Conservation (phyloP, 2,329 filamentous ascomycete genomes). For the Hypoxylon sp. region DNA sequence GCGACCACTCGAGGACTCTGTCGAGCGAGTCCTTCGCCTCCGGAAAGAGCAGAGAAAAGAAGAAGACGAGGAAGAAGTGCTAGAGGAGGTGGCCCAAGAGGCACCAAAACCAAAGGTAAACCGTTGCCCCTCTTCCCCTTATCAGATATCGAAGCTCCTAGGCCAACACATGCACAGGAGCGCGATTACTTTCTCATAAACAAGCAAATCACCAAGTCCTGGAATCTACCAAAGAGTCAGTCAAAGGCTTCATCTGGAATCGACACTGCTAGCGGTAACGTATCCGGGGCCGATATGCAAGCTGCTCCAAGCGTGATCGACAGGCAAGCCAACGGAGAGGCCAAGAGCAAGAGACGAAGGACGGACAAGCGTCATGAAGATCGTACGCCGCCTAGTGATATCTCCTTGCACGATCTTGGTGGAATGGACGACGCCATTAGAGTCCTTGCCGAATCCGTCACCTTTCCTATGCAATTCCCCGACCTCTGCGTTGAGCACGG, state of each 20-base stretch:
- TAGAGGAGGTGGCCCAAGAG: constrained; percentile 39
- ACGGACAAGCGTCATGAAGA: constrained; percentile 61
- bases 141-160: neutral
- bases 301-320: constrained; percentile 48
- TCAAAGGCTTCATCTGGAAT: constrained; percentile 31
- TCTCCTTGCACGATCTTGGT: constrained; percentile 76
- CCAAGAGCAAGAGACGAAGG: constrained; percentile 71
- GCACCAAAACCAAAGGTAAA: constrained; percentile 42
- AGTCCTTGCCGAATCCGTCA: constrained; percentile 74
- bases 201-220: constrained; percentile 52
- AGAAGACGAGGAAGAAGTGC: constrained; percentile 49
- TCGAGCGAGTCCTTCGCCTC: constrained; percentile 81
- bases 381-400: constrained; percentile 69
- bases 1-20: constrained; percentile 80
- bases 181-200: constrained; percentile 50
- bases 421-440: constrained; percentile 77
- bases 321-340: constrained; percentile 70
- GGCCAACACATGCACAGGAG: constrained; percentile 33
- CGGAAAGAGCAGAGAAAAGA: constrained; percentile 70
- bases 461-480: constrained; percentile 74
- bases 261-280: constrained; percentile 26
- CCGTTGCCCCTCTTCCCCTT: neutral
- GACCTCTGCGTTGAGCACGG: constrained; percentile 71
- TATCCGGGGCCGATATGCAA: constrained; percentile 40
- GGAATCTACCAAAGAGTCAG: constrained; percentile 46